Percentiles rank a stretch among this genome's conserved stretches.
These are phyloP conservation scores for Aureobasidium sp. DNA, from an alignment of 2,329 filamentous ascomycete species.

Conservation along the genomic window DNA sequence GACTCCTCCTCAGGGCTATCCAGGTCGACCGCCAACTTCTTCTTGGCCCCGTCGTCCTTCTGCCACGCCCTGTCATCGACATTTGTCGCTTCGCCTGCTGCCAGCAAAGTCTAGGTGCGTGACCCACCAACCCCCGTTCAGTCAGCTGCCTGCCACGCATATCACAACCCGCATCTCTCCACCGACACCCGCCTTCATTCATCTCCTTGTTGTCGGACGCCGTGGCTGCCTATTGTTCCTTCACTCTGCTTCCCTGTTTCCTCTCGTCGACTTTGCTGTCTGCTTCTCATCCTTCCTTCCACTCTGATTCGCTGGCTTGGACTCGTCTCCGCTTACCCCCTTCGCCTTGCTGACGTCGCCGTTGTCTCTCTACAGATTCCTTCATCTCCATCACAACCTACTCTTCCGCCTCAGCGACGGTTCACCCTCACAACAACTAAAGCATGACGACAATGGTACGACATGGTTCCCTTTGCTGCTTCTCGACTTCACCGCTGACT, in stretches of 20 bases:
- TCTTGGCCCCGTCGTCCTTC: neutral
- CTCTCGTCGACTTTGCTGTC: neutral
- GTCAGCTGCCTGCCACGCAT: conserved; percentile 10
- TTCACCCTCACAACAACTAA: conserved; percentile 2
- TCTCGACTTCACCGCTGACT: conserved; percentile 27
- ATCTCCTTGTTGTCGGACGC: neutral
- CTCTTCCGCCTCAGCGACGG: conserved; percentile 19
- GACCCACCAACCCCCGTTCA: neutral
- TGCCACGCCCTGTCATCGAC: conserved; percentile 4
- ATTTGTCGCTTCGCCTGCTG: neutral
- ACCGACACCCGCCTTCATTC: neutral
- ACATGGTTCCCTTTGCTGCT: conserved; percentile 20
- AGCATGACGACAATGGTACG: conserved; percentile 57
- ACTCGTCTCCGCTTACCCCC: conserved; percentile 1
- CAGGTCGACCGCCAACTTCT: conserved; percentile 7
- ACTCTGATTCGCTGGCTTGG: conserved; percentile 2
- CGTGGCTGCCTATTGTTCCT: conserved; percentile 6
- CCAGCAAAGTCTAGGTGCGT: conserved; percentile 6
- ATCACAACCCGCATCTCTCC: neutral
- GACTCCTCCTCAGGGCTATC: neutral
- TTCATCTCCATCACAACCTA: conserved; percentile 16
- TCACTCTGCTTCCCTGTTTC: neutral
- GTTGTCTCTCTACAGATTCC: conserved; percentile 12
- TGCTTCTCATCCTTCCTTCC: neutral
- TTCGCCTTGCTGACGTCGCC: conserved; percentile 14